phyloP scores from a whole-genome alignment of 257 asterid species.

The Scutellaria minor region DNA sequence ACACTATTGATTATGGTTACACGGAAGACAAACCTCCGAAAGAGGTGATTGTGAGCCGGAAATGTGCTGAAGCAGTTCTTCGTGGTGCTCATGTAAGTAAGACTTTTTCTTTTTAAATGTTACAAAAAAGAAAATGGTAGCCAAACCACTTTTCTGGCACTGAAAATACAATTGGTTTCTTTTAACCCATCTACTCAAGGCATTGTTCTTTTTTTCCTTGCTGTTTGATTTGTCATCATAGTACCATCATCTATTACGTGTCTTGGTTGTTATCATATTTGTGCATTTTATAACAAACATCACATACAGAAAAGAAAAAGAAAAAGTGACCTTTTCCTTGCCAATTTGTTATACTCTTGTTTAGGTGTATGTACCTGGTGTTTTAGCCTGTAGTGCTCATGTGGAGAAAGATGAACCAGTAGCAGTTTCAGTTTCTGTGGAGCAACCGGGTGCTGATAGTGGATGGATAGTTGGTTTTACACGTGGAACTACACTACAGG shows the following conservation, averaged over 20 bases:
- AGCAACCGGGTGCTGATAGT: conserved; percentile 75
- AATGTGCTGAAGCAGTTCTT: conserved; percentile 99
- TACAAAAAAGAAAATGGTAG: background rate
- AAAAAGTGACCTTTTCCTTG: conserved; percentile 9
- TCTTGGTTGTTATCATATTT: background rate
- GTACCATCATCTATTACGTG: too few species aligned
- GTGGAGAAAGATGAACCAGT: conserved; percentile 88
- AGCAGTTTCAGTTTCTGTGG: conserved; percentile 93
- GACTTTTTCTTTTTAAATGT: background rate
- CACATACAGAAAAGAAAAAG: background rate
- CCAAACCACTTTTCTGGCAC: background rate
- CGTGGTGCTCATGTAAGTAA: conserved; percentile 95
- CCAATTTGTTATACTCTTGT: conserved; percentile 31
- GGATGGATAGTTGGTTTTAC: conserved; percentile 94
- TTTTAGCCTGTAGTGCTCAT: conserved; percentile 97
- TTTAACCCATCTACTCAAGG: background rate
- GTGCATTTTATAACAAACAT: background rate
- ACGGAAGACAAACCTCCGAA: conserved; percentile 66
- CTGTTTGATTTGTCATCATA: background rate
- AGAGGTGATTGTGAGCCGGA: conserved; percentile 94
- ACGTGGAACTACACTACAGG: conserved; percentile 89
- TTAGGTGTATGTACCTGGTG: conserved; percentile 98
- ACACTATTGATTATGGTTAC: conserved; percentile 64
- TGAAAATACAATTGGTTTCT: background rate
- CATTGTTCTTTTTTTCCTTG: conserved; percentile 2